phyloP scores from a whole-genome alignment of 176 grass and related monocot species.

The Oryza coarctata region DNA sequence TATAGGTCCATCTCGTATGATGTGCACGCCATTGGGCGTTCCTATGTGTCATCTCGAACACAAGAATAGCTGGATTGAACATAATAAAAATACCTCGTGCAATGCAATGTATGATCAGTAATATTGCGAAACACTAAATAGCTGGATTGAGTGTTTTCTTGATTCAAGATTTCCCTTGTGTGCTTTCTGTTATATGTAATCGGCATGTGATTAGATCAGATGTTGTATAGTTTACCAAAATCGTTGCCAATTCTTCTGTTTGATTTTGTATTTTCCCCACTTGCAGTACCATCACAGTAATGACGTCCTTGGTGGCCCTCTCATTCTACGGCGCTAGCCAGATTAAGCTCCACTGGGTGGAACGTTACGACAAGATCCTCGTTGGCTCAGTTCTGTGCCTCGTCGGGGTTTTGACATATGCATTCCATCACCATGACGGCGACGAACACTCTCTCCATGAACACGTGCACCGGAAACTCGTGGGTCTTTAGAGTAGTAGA shows the following conservation, averaged over 20 bases:
- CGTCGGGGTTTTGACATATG: constrained; percentile 75
- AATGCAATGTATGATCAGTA: neutral
- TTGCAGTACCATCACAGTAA: constrained; percentile 91
- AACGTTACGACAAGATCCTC: constrained; percentile 89
- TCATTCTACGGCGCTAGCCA: constrained; percentile 95
- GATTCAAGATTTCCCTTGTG: neutral
- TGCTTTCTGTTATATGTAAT: constrained; percentile 10
- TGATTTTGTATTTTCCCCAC: constrained; percentile 18
- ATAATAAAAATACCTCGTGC: neutral
- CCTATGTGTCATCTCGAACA: neutral
- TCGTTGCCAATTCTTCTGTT: neutral
- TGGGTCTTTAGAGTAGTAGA: constrained; percentile 43
- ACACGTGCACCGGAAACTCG: constrained; percentile 65
- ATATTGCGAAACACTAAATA: neutral
- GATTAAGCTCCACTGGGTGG: constrained; percentile 97
- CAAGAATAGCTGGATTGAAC: neutral
- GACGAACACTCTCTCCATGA: constrained; percentile 50
- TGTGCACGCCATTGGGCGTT: neutral
- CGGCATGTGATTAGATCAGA: neutral
- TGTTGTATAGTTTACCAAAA: neutral
- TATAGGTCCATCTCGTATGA: neutral
- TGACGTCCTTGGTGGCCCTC: constrained; percentile 94
- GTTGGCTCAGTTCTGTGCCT: constrained; percentile 79
- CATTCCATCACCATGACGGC: constrained; percentile 83
- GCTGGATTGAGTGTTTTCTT: neutral